Evolutionary conservation across 2,329 filamentous ascomycete genomes (phyloP).

Genomic region (Sporothrix phasma): DNA sequence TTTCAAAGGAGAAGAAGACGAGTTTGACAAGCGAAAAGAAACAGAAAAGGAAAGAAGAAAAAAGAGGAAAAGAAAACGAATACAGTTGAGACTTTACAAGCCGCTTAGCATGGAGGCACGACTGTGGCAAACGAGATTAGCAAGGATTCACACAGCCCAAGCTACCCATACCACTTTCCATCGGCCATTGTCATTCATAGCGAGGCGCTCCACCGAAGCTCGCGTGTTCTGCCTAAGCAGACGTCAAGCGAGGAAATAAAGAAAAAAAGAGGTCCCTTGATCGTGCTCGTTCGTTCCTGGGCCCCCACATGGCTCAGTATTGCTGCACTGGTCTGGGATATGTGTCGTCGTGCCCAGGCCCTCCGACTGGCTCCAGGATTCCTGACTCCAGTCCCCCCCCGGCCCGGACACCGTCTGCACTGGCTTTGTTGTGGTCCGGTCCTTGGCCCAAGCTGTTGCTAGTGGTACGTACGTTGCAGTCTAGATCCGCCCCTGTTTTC

Average conservation of each 20-base stretch:
- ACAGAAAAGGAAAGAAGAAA: not conserved
- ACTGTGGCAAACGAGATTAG: not conserved
- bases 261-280: no score
- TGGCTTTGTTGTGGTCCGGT: not conserved
- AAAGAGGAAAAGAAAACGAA: no score
- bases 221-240: no score
- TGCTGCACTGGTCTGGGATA: no score
- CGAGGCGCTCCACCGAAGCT: not conserved
- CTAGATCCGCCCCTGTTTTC: no score
- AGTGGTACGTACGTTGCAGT: no score
- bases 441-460: not conserved
- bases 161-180: not conserved
- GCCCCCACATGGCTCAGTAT: conserved; percentile 2
- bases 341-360: not conserved
- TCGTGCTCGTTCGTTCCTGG: not conserved
- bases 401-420: not conserved
- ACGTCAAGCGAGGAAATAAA: no score
- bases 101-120: not conserved
- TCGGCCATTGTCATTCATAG: not conserved
- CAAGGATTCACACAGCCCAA: not conserved
- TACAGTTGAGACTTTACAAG: no score
- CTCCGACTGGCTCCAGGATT: not conserved
- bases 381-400: no score
- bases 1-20: not conserved
- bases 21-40: not conserved